Evolutionary conservation across 768 basidiomycete genomes (phyloP).

Genomic region (Rhodosporidiobolus odoratus): DNA sequence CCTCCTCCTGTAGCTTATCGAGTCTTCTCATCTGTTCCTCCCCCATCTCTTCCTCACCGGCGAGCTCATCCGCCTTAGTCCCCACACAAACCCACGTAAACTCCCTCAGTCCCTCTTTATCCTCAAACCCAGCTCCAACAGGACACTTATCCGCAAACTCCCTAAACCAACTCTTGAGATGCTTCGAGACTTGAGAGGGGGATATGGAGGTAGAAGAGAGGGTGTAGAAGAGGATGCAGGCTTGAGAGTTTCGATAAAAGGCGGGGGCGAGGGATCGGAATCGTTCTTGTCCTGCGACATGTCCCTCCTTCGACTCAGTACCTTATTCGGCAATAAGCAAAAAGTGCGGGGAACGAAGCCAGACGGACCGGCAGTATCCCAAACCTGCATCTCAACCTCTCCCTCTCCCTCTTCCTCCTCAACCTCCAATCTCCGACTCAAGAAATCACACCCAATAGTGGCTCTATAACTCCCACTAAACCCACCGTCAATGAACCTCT

Average conservation of each 20-base stretch:
- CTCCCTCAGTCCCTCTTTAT: constrained; percentile 54
- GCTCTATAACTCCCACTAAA: constrained; percentile 74
- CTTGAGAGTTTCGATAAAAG: constrained; percentile 80
- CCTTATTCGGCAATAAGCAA: too few species aligned
- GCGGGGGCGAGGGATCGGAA: constrained; percentile 75
- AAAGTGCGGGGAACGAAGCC: neutral
- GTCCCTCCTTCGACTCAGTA: too few species aligned
- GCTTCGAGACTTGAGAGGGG: constrained; percentile 52
- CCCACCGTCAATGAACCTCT: constrained; percentile 66
- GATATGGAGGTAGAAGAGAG: constrained; percentile 55
- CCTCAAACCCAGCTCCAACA: constrained; percentile 45
- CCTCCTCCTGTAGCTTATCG: neutral
- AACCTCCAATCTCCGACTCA: neutral
- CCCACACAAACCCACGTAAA: constrained; percentile 67
- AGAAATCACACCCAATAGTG: constrained; percentile 77
- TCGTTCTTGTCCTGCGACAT: constrained; percentile 58
- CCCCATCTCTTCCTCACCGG: neutral
- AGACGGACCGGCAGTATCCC: constrained; percentile 48
- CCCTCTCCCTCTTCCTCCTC: constrained; percentile 38
- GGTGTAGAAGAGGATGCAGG: constrained; percentile 74
- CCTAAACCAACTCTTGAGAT: constrained; percentile 68
- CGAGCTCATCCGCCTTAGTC: constrained; percentile 73
- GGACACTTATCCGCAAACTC: constrained; percentile 68
- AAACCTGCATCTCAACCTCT: constrained; percentile 64
- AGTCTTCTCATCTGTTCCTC: neutral